A percentile compares a stretch with the other conserved stretches of the same genome.
Conservation (phyloP, 2,329 filamentous ascomycete genomes). For the Emergomyces orientalis region DNA sequence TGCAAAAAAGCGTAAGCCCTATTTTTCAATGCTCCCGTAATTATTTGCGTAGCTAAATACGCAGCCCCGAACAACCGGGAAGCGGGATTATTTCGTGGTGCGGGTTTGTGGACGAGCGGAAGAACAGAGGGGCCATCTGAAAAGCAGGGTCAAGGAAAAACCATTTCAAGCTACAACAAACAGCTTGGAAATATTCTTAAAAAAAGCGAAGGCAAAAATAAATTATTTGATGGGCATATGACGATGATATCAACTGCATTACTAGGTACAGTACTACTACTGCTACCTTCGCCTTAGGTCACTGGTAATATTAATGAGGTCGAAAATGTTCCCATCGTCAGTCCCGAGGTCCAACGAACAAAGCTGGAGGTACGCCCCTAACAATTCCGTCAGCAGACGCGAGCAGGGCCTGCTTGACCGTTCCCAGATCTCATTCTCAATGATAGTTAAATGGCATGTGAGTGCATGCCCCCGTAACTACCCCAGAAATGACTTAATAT, state of each 20-base stretch:
- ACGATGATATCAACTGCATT: neutral
- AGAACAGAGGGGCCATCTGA: neutral
- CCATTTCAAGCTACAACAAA: neutral
- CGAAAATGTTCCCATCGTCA: neutral
- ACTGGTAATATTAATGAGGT: no score
- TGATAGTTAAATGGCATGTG: neutral
- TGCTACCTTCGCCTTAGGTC: no score
- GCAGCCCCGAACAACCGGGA: neutral
- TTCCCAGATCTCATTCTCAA: neutral
- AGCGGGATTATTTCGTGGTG: neutral
- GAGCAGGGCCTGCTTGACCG: neutral
- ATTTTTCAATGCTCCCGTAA: slow-evolving; percentile 1
- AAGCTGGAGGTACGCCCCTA: neutral
- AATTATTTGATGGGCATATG: neutral
- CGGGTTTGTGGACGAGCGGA: neutral
- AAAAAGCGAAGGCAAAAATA: neutral
- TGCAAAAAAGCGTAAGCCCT: slow-evolving; percentile 3
- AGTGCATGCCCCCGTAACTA: neutral
- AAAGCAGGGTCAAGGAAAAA: neutral
- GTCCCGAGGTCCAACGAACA: slow-evolving; percentile 5
- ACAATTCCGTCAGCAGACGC: neutral
- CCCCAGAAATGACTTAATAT: neutral
- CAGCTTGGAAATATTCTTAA: neutral
- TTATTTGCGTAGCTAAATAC: neutral
- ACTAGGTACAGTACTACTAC: neutral